These are phyloP conservation scores for Aphanoascus verrucosus DNA, from an alignment of 2,329 filamentous ascomycete species.

Conservation along the genomic window DNA sequence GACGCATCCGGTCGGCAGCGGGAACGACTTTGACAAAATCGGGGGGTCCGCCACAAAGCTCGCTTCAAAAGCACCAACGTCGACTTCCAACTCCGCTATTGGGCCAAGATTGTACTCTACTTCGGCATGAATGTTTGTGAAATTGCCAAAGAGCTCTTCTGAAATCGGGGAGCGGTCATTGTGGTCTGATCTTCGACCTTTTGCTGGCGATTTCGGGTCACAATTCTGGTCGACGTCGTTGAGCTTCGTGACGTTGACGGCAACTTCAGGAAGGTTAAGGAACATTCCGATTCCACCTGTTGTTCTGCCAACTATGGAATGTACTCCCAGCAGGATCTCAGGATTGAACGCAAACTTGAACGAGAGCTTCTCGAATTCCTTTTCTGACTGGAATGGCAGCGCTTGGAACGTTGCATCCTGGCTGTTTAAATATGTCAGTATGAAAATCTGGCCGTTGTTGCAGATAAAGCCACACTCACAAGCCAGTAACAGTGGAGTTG, in stretches of 20 bases:
- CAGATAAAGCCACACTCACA: slow-evolving; percentile 18
- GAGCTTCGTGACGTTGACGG: slow-evolving; percentile 17
- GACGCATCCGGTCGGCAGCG: slow-evolving; percentile 18
- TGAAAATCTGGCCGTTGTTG: neutral
- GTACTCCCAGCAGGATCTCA: slow-evolving; percentile 18
- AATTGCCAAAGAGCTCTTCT: slow-evolving; percentile 13
- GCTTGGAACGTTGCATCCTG: slow-evolving; percentile 16
- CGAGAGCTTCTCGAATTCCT: slow-evolving; percentile 9
- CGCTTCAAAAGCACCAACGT: slow-evolving; percentile 5
- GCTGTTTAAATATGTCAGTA: slow-evolving; percentile 10
- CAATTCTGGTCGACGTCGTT: slow-evolving; percentile 18
- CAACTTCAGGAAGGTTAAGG: slow-evolving; percentile 19
- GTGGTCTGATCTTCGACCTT: neutral
- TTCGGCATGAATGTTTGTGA: slow-evolving; percentile 17
- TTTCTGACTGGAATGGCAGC: slow-evolving; percentile 16
- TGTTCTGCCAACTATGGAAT: slow-evolving; percentile 9
- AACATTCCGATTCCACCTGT: slow-evolving; percentile 19
- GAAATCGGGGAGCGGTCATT: neutral
- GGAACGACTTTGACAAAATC: slow-evolving; percentile 12
- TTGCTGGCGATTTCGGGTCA: slow-evolving; percentile 8
- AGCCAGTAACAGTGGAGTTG: slow-evolving; percentile 24
- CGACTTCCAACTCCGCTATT: slow-evolving; percentile 16
- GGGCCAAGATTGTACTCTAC: slow-evolving; percentile 18
- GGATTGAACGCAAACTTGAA: slow-evolving; percentile 16
- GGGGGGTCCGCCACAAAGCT: slow-evolving; percentile 4